Evolutionary conservation across 192 early-diverging fungal genomes (phyloP).

Genomic region (Coemansia sp.): DNA sequence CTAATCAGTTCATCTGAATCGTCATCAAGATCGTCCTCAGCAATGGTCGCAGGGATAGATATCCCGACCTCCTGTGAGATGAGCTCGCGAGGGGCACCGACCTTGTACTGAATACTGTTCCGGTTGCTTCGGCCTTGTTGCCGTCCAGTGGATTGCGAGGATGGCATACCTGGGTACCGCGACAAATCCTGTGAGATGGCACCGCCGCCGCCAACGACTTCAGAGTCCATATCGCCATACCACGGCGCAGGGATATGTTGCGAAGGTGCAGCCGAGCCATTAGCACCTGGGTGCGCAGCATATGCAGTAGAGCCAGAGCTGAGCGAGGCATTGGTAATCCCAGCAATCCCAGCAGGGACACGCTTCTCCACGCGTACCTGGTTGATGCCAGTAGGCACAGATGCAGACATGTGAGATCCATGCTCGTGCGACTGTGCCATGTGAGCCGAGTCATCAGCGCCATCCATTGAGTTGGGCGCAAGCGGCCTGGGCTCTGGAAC

Average conservation of each 20-base stretch:
- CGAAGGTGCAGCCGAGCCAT: background rate
- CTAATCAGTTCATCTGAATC: conserved; percentile 27
- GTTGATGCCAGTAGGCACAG: conserved; percentile 39
- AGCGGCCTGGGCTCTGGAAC: conserved; percentile 52
- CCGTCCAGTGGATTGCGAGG: conserved; percentile 10
- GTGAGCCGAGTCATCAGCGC: background rate
- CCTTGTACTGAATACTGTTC: conserved; percentile 55
- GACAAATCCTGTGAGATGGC: conserved; percentile 28
- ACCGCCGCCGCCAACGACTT: background rate
- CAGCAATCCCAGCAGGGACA: too few species aligned
- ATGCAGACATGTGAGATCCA: conserved; percentile 21
- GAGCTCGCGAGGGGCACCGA: conserved; percentile 51
- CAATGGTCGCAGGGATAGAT: conserved; percentile 32
- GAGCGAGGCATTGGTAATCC: background rate
- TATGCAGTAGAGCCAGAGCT: conserved; percentile 8
- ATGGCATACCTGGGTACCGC: conserved; percentile 33
- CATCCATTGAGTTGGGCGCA: background rate
- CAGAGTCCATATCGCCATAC: conserved; percentile 23
- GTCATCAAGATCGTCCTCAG: conserved; percentile 38
- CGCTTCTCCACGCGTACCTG: conserved; percentile 8
- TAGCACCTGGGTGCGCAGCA: background rate
- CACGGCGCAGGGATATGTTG: conserved; percentile 11
- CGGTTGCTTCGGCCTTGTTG: conserved; percentile 40
- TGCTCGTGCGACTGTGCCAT: background rate
- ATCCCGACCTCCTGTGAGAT: conserved; percentile 49